A percentile compares a stretch with the other conserved stretches of the same genome.
Evolutionary conservation across 768 basidiomycete species (phyloP).

Genomic region (Panaeolus papilionaceus): DNA sequence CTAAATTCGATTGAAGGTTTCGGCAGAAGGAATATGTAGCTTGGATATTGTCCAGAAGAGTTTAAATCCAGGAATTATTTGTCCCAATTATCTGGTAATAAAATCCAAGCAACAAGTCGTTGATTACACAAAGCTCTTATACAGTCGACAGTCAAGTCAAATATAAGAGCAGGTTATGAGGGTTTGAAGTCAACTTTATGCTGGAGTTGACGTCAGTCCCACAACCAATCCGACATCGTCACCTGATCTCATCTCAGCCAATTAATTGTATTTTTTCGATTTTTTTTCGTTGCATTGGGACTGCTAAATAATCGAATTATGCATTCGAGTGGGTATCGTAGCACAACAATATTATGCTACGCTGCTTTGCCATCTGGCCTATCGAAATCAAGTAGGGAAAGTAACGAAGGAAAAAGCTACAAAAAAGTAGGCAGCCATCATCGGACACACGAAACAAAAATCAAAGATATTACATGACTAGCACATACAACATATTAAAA

Average conservation of each 20-base stretch:
- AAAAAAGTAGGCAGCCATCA: background rate
- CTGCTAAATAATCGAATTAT: background rate
- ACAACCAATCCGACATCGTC: background rate
- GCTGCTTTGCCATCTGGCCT: constrained; percentile 1
- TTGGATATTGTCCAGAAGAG: background rate
- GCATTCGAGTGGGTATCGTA: background rate
- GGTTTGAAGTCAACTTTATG: background rate
- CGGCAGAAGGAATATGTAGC: background rate
- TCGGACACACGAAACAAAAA: background rate
- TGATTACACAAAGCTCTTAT: too few species aligned
- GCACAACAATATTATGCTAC: background rate
- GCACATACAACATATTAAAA: constrained; percentile 1
- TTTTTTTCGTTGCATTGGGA: background rate
- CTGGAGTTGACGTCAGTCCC: constrained; percentile 5
- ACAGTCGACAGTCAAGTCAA: too few species aligned
- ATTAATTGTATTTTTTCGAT: too few species aligned
- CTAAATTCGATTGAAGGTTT: background rate
- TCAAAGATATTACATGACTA: constrained; percentile 5
- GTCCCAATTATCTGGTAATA: background rate
- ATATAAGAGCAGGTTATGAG: background rate
- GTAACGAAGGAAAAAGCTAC: background rate
- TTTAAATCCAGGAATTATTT: background rate
- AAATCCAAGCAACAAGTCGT: too few species aligned
- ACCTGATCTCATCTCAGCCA: background rate
- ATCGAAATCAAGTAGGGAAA: background rate